Evolutionary conservation across 192 early-diverging fungal species (phyloP), one percentile per base, ranked within the genome.

Genomic region (Glomus cerebriforme): DNA sequence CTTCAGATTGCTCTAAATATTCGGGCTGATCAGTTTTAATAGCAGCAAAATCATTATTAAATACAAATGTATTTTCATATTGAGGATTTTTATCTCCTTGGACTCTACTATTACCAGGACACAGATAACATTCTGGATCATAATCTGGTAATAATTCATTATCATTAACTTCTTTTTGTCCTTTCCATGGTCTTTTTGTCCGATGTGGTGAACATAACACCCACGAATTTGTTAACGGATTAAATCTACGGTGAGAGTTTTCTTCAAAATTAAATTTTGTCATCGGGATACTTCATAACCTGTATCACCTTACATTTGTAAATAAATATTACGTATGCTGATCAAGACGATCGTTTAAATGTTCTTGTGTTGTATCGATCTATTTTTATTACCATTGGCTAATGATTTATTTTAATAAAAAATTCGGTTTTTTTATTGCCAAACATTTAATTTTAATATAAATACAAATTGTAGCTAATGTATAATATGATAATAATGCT

Each of bases 191-290:
- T 49, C 97, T 88, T 78, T 95, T 92, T 32, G 95, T 93, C 17
- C 97, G 92, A 82, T 99, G 97, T 7, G 97, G 97, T 24, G 95
- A 97, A 83, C 95, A 97, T n/a, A 99, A 88, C 58, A 98, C 95
- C 97, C 97, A 99, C 0, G 92, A 88, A 77, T 92, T 87, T 3
- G 93, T 94, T 78, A 99, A 85, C 34, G 97, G 97, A 78, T 99
- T 99, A 87, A 88, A 95, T 26, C 97, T 92, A 15, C 92, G 87
- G 84, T 96, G 96, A 8, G 92, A 89, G 73, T 93, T 86, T 37
- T 91, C 79, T 26, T 68, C 84, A 58, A 87, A 89, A 35, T 91
- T 85, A 81, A 92, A 92, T 47, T 64, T n/a, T 26, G 7, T 7
- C 27, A 24, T 79, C 76, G 39, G n/a, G n/a, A n/a, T n/a, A n/a